These are phyloP conservation scores for Apiotrichum domesticum DNA, from an alignment of 1,284 basidiomycete species.

Conservation along the genomic window DNA sequence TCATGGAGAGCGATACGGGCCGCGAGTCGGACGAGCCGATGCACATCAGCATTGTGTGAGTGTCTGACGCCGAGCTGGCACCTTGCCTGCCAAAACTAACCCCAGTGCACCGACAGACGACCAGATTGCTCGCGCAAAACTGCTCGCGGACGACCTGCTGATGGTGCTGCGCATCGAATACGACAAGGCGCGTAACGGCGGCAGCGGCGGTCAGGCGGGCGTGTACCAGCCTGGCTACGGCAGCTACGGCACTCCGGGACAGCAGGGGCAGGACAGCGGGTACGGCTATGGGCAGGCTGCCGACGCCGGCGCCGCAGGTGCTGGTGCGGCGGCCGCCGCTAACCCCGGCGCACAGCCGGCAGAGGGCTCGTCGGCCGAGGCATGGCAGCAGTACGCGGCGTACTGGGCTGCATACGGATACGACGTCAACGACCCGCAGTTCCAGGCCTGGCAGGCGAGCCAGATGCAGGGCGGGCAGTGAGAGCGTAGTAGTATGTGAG, in stretches of 20 bases:
- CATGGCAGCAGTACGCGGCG: slow-evolving; percentile 46
- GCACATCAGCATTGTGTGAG: slow-evolving; percentile 86
- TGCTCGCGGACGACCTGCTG: slow-evolving; percentile 80
- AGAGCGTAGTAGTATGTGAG: too few relatives aligned
- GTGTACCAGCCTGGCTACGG: slow-evolving; percentile 61
- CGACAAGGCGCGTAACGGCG: slow-evolving; percentile 62
- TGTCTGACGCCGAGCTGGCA: slow-evolving; percentile 4
- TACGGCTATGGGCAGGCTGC: slow-evolving; percentile 27
- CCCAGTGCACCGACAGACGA: slow-evolving; percentile 77
- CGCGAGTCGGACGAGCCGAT: slow-evolving; percentile 85
- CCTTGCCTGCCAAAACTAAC: neutral
- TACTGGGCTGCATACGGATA: slow-evolving; percentile 73
- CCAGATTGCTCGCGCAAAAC: slow-evolving; percentile 79
- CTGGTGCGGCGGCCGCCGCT: slow-evolving; percentile 25
- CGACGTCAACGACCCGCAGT: slow-evolving; percentile 62
- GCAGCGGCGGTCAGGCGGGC: slow-evolving; percentile 44
- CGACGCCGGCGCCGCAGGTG: slow-evolving; percentile 37
- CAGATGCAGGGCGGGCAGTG: slow-evolving; percentile 27
- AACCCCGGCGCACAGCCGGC: slow-evolving; percentile 16
- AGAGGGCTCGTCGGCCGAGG: slow-evolving; percentile 41
- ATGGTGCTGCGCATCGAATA: slow-evolving; percentile 79
- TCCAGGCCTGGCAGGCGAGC: slow-evolving; percentile 45
- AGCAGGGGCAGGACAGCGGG: slow-evolving; percentile 14
- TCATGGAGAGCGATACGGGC: slow-evolving; percentile 89
- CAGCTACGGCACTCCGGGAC: slow-evolving; percentile 42